Percentiles rank a stretch among this genome's conserved stretches.
Evolutionary conservation across 176 grass and related monocot genomes (phyloP).

Genomic region (Triticum turgidum): DNA sequence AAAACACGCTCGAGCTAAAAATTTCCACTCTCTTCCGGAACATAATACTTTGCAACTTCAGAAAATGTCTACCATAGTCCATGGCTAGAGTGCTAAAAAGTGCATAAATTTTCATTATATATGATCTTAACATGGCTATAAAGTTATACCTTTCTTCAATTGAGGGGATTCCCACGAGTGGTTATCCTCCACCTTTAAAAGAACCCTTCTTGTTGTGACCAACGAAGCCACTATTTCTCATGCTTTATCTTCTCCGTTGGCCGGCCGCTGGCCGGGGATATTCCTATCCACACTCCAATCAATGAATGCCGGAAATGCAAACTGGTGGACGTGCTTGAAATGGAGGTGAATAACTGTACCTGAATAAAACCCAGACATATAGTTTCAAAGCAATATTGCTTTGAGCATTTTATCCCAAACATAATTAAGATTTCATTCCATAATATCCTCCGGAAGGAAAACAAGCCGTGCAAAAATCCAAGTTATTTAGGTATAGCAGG

Average conservation of each 20-base stretch:
- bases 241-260: slow-evolving; percentile 41
- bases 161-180: slow-evolving; percentile 37
- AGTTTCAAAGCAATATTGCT: too few species aligned
- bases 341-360: background rate
- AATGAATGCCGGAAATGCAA: slow-evolving; percentile 13
- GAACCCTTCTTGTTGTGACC: too few species aligned
- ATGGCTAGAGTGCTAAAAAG: background rate
- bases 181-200: slow-evolving; percentile 25
- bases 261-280: slow-evolving; percentile 50
- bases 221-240: too few species aligned
- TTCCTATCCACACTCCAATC: slow-evolving; percentile 43
- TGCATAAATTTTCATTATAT: background rate
- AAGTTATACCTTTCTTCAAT: slow-evolving; percentile 47
- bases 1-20: too few species aligned
- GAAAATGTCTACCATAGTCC: background rate
- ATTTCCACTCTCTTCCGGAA: background rate
- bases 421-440: too few species aligned
- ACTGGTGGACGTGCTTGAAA: background rate
- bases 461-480: too few species aligned
- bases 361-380: background rate
- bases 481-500: too few species aligned
- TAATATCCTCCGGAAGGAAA: too few species aligned
- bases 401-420: too few species aligned
- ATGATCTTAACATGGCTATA: background rate
- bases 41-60: background rate